Evolutionary conservation across 108 stramenopile genomes (phyloP).

Genomic region (Chaetoceros muelleri): DNA sequence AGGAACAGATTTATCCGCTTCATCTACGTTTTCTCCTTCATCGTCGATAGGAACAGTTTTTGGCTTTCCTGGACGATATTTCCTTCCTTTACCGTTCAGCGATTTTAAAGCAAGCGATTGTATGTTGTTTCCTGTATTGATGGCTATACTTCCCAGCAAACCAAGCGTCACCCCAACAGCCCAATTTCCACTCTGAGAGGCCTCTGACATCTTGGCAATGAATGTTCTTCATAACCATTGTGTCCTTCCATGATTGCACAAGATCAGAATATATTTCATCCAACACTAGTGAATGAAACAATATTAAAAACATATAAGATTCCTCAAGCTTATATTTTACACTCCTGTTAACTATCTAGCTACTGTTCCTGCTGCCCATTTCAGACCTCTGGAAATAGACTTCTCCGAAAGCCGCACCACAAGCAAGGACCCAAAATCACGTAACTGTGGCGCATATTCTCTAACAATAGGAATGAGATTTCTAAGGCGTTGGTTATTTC

Average conservation of each 20-base stretch:
- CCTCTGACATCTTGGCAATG: no score
- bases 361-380: conserved; percentile 39
- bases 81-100: no score
- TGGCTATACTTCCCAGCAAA: conserved; percentile 46
- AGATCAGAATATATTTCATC: no score
- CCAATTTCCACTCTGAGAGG: conserved; percentile 29
- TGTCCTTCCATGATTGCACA: no score
- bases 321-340: no score
- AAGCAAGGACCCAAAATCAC: conserved; percentile 53
- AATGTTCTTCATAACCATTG: no score
- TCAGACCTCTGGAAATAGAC: conserved; percentile 49
- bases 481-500: conserved; percentile 32
- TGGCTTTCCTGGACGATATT: conserved; percentile 10
- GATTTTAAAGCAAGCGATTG: no score
- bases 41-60: conserved; percentile 13
- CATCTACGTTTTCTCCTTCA: conserved; percentile 12
- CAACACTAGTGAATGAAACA: no score
- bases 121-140: conserved; percentile 71
- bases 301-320: no score
- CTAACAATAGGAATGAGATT: conserved; percentile 56
- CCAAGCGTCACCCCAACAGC: conserved; percentile 47
- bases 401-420: conserved; percentile 64
- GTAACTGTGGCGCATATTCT: conserved; percentile 63
- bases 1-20: conserved; percentile 9
- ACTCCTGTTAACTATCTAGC: no score